Base-by-base conservation (phyloP, 2,329 filamentous ascomycete genomes). In the Aspergillus nomiae region DNA sequence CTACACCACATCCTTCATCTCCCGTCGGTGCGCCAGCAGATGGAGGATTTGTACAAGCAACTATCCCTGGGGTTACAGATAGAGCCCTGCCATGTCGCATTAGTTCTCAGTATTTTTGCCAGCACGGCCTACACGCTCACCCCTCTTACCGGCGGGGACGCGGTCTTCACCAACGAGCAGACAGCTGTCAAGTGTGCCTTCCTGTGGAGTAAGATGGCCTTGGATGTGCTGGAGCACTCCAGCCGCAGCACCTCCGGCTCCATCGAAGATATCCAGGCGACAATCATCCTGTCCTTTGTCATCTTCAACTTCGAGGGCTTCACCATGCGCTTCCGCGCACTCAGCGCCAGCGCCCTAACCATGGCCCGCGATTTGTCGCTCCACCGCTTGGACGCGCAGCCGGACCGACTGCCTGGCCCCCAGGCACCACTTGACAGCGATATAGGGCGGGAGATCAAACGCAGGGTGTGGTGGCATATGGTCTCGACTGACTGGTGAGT, bases 391-490 rank as follows among this genome's bases (percentile, higher is more conserved):
- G 24, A 34, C 41, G 14, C 45, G 45, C 34, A n/a, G 41, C 19
- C 43, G 56, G 19, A 32, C 43, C 6, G 61, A 63, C 30, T 32
- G 30, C 30, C 30, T 11, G 30, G 30, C 30, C 10, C 8, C 10
- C 30, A 32, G 2, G 30, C 30, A 32, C 30, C 30, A 32, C 30
- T 32, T 0, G 30, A 32, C 2, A 32, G 30, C 10, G 30, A 32
- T 11, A 32, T 32, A 32, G 30, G 30, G 30, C 30, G 30, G 30
- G 30, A 32, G 32, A 58, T 63, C 16, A 58, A 63, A 30, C n/a
- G 61, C 38, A 43, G 61, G 21, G 28, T 60, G n/a, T 63, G 61
- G 61, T 63, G 51, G 57, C 61, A 63, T 34, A 28, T 60, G 10
- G 51, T 57, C 8, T 43, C 61, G 21, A 53, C 57, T 3, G 61